These are phyloP conservation scores for Cystofilobasidium macerans DNA, from an alignment of 768 basidiomycete genomes.

Conservation along the genomic window DNA sequence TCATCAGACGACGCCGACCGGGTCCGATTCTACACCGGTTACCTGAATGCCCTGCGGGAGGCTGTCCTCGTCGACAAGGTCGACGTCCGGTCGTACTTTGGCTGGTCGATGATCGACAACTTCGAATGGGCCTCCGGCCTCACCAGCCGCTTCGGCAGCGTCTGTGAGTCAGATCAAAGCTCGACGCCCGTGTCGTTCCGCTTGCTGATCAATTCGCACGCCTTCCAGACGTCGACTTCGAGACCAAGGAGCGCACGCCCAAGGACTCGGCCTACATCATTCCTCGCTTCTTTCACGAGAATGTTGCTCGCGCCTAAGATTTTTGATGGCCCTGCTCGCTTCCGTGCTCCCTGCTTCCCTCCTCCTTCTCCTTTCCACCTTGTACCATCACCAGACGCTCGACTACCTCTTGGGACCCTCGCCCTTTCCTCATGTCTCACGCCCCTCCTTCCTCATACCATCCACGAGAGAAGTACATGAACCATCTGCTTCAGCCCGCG, in stretches of 20 bases:
- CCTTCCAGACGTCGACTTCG: conserved; percentile 49
- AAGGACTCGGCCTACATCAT: conserved; percentile 55
- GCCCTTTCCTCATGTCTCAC: too few species aligned
- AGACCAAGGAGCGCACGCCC: conserved; percentile 55
- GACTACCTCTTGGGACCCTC: too few species aligned
- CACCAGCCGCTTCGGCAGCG: conserved; percentile 55
- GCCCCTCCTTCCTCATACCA: too few species aligned
- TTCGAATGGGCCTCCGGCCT: conserved; percentile 16
- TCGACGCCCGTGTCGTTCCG: not conserved
- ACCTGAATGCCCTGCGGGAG: conserved; percentile 46
- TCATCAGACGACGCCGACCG: conserved; percentile 35
- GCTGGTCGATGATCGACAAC: conserved; percentile 19
- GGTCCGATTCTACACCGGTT: conserved; percentile 56
- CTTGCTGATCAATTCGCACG: not conserved
- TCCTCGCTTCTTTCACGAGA: conserved; percentile 18
- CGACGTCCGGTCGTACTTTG: conserved; percentile 17
- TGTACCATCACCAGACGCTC: too few species aligned
- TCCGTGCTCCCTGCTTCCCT: too few species aligned
- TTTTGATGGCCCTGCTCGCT: too few species aligned
- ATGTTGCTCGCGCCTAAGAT: not conserved
- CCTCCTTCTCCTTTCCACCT: too few species aligned
- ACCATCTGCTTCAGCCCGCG: too few species aligned
- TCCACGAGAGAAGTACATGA: too few species aligned
- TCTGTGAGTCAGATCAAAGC: conserved; percentile 33
- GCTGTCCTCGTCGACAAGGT: conserved; percentile 57